A percentile compares a stretch with the other conserved stretches of the same genome.
phyloP scores from a whole-genome alignment of 257 asterid species.

The Cynanchum wilfordii region DNA sequence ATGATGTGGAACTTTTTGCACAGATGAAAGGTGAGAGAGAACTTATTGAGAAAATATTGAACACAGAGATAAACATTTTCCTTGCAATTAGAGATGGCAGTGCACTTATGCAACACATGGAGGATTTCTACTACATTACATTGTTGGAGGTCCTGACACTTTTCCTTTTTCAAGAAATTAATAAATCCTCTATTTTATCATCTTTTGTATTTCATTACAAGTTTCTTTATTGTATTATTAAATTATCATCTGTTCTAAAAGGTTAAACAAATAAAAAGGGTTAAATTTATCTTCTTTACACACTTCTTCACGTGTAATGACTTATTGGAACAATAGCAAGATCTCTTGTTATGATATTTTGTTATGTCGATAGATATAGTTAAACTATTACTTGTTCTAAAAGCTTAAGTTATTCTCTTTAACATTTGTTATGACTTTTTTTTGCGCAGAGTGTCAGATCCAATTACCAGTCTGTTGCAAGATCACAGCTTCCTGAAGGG shows the following conservation, averaged over 20 bases:
- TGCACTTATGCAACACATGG: conserved; percentile 99
- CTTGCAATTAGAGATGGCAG: conserved; percentile 93
- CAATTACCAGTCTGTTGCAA: conserved; percentile 51
- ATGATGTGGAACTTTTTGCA: conserved; percentile 9
- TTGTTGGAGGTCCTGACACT: conserved; percentile 63
- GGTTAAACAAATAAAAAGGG: too few species aligned
- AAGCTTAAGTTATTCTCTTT: too few species aligned
- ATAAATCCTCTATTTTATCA: neutral
- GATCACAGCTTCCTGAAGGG: conserved; percentile 33
- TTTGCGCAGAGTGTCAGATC: conserved; percentile 69
- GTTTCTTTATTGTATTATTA: neutral
- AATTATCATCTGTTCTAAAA: too few species aligned
- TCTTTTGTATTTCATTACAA: neutral
- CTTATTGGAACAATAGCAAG: too few species aligned
- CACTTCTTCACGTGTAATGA: too few species aligned
- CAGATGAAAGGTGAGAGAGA: conserved; percentile 98
- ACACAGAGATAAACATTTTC: conserved; percentile 89
- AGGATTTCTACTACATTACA: conserved; percentile 84
- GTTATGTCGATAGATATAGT: too few species aligned
- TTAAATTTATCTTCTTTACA: too few species aligned
- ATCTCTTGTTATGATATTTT: too few species aligned
- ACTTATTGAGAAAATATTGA: conserved; percentile 81
- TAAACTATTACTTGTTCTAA: too few species aligned
- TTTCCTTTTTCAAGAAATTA: neutral
- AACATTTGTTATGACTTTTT: neutral